Evolutionary conservation across 345 rosid genomes (phyloP).

Genomic region (Gossypium herbaceum): DNA sequence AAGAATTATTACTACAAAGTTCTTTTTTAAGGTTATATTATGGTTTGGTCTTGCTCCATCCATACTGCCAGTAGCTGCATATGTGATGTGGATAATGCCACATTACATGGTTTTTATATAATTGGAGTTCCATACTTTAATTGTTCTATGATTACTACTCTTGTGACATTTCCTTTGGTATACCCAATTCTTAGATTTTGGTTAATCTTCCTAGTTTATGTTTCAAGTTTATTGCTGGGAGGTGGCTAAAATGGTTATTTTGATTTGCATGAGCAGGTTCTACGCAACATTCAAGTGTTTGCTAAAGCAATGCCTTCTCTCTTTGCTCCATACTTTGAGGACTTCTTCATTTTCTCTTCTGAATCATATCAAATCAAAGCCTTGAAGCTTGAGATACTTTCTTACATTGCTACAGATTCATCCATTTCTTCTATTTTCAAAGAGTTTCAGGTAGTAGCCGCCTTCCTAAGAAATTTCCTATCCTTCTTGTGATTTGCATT

Average conservation of each 20-base stretch:
- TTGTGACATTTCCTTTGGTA: background rate
- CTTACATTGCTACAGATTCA: conserved; percentile 67
- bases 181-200: background rate
- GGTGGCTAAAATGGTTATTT: conserved; percentile 15
- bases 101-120: background rate
- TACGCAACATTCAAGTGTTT: conserved; percentile 83
- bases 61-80: background rate
- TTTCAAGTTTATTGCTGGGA: conserved; percentile 17
- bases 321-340: conserved; percentile 74
- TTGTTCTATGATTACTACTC: background rate
- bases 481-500: background rate
- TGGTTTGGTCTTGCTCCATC: background rate
- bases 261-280: conserved; percentile 56
- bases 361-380: conserved; percentile 82
- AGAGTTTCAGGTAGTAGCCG: conserved; percentile 76
- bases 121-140: background rate
- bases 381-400: conserved; percentile 88
- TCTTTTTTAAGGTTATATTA: background rate
- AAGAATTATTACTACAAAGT: background rate
- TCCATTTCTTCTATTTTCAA: conserved; percentile 68
- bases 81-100: background rate
- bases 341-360: conserved; percentile 68
- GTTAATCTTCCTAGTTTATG: conserved; percentile 9
- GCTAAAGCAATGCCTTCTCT: conserved; percentile 79
- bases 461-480: background rate